Percentiles rank a stretch among this genome's conserved stretches.
Conservation (phyloP, 202 grass and related monocot species). For the Setaria italica region DNA sequence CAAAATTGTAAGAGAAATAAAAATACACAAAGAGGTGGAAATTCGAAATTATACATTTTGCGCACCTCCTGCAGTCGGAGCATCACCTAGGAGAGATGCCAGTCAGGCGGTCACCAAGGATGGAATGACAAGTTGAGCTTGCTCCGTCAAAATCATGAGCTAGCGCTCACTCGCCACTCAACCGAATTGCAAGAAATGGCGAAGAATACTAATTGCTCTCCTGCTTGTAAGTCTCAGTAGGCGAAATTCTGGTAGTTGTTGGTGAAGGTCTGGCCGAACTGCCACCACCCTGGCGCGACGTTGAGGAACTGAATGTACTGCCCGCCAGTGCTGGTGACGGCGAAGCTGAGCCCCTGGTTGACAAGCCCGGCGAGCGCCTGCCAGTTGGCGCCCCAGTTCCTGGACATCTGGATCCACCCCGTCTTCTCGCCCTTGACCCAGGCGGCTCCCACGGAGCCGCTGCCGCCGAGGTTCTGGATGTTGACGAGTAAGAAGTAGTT, state of each 20-base stretch:
- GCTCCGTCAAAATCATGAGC: constrained; percentile 26
- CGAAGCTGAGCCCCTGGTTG: constrained; percentile 57
- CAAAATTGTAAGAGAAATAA: background rate
- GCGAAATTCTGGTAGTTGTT: constrained; percentile 47
- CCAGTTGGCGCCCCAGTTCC: constrained; percentile 92
- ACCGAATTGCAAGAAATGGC: constrained; percentile 16
- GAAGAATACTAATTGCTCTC: too few species aligned
- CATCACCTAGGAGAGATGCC: constrained; percentile 39
- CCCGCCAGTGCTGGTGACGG: constrained; percentile 56
- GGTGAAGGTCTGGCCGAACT: constrained; percentile 68
- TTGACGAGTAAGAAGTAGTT: constrained; percentile 77
- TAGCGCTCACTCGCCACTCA: background rate
- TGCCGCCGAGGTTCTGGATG: constrained; percentile 69
- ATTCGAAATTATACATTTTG: constrained; percentile 4
- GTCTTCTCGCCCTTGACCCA: constrained; percentile 52
- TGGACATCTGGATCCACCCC: constrained; percentile 56
- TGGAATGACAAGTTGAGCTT: constrained; percentile 12
- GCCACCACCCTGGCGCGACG: constrained; percentile 55
- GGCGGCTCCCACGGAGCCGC: constrained; percentile 48
- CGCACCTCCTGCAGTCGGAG: constrained; percentile 39
- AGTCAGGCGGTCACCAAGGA: constrained; percentile 28
- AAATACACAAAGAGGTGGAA: background rate
- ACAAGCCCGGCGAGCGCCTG: constrained; percentile 36
- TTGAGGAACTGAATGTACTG: constrained; percentile 54
- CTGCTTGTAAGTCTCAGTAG: constrained; percentile 6